Evolutionary conservation across 495 filamentous ascomycete genomes (phyloP), one percentile per base, ranked within the genome.

Genomic region (Aspergillus diversus): DNA sequence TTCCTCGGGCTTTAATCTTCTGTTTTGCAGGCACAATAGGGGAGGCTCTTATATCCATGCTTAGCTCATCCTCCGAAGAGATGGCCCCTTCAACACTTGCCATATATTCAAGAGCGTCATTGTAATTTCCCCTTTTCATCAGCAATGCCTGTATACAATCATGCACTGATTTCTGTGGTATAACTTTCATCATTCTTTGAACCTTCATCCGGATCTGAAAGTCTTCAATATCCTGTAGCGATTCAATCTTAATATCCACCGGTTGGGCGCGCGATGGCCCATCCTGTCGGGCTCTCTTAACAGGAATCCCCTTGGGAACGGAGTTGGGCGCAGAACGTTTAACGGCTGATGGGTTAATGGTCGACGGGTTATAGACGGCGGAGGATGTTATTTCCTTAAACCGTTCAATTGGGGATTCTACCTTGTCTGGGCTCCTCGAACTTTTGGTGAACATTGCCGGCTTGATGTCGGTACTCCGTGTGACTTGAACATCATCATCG

Each of bases 381-480:
- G 71, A 74, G 1, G 77, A 64, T 1, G 80, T 83, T 11, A 86
- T 80, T 55, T 84, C 76, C 58, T 77, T 80, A 57, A 86, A 84
- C 0, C 73, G 71, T 61, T 78, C 73, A 49, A 76, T 63, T 17
- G 79, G 71, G 4, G 78, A 77, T 52, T 79, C 74, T 13, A 70
- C 68, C 56, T 75, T 80, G 13, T 79, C 73, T 5, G 77, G 74
- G 43, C 66, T 77, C 27, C 70, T 74, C 35, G 71, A 65, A 5
- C 69, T 63, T 47, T 75, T 75, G 32, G 73, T 73, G 64, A 92
- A 91, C 46, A 79, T 87, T 0, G 89, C 84, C 8, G 91, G 90
- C 56, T 86, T 86, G 65, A 96, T 92, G 58, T 91, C 88, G 4
- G 85, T 84, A 39, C 74, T 81, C 11, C 71, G 31, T 2, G 53